Conservation (phyloP, 176 grass and related monocot genomes). For the Raddia guianensis region DNA sequence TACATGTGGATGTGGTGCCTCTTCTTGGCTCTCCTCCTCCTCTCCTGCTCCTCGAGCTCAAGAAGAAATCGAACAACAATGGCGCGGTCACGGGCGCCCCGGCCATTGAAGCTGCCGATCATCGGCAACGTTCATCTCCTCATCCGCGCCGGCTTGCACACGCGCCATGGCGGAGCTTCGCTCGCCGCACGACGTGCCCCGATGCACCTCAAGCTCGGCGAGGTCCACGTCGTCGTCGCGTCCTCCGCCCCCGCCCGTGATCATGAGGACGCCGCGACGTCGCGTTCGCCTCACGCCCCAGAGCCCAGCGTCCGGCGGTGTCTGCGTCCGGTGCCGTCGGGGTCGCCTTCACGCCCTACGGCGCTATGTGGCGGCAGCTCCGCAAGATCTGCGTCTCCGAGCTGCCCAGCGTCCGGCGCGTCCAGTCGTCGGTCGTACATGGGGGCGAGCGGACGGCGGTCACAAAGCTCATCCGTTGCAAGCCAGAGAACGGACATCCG, state of each 20-base stretch:
- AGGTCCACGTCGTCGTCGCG: conserved; percentile 27
- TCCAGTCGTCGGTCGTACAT: too few relatives aligned
- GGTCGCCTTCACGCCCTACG: neutral
- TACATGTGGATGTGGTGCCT: too few relatives aligned
- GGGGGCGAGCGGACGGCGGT: too few relatives aligned
- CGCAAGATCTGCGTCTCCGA: too few relatives aligned
- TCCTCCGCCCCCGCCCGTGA: conserved; percentile 25
- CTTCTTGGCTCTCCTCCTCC: too few relatives aligned
- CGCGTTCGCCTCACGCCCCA: conserved; percentile 12
- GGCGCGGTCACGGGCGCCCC: too few relatives aligned
- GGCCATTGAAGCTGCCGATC: conserved; percentile 22
- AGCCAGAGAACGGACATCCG: too few relatives aligned
- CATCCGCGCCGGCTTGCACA: neutral
- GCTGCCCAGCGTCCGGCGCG: too few relatives aligned
- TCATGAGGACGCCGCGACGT: conserved; percentile 37
- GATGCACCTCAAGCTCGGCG: conserved; percentile 37
- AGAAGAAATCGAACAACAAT: too few relatives aligned
- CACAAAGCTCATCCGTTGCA: too few relatives aligned
- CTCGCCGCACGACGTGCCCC: neutral
- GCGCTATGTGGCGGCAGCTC: too few relatives aligned
- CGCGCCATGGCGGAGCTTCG: conserved; percentile 1
- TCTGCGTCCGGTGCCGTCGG: neutral
- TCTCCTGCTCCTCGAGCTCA: too few relatives aligned
- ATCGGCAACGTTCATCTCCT: conserved; percentile 40
- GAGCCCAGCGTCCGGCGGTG: neutral